These are phyloP conservation scores for Phyllosticta paracitricarpa DNA, from an alignment of 2,329 filamentous ascomycete species.

Conservation along the genomic window DNA sequence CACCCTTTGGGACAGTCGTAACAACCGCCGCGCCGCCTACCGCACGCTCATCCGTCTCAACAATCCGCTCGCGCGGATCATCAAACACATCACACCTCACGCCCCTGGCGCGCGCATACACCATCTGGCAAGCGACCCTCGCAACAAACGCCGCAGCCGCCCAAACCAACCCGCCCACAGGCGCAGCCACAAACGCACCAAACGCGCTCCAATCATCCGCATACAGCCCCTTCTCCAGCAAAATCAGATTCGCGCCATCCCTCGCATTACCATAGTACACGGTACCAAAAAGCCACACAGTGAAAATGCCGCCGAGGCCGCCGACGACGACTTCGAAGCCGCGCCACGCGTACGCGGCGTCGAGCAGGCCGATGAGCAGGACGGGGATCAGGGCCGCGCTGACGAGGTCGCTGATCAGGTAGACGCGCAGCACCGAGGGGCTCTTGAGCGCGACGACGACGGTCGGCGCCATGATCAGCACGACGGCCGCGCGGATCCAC, in stretches of 20 bases:
- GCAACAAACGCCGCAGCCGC: conserved; percentile 52
- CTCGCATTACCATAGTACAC: conserved; percentile 61
- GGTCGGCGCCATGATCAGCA: conserved; percentile 63
- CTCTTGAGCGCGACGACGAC: conserved; percentile 65
- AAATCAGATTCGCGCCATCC: conserved; percentile 55
- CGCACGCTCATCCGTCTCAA: neutral
- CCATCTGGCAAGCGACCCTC: conserved; percentile 50
- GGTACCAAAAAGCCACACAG: conserved; percentile 71
- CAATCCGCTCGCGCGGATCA: conserved; percentile 29
- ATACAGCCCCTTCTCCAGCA: conserved; percentile 66
- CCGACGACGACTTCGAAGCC: conserved; percentile 74
- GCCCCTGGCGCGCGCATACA: conserved; percentile 48
- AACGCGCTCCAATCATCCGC: conserved; percentile 71
- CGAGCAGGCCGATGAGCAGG: conserved; percentile 59
- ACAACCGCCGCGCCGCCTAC: neutral
- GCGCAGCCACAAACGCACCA: conserved; percentile 69
- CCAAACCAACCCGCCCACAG: conserved; percentile 65
- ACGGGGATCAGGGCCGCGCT: conserved; percentile 68
- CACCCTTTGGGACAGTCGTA: neutral
- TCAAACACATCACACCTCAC: conserved; percentile 59
- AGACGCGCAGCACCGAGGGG: conserved; percentile 69
- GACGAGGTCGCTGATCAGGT: conserved; percentile 71
- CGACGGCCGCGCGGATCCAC: conserved; percentile 59
- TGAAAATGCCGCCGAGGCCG: conserved; percentile 65
- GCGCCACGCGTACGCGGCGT: conserved; percentile 59